These are phyloP conservation scores for Plantago lanceolata DNA, from an alignment of 305 asterid genomes.

Conservation along the genomic window DNA sequence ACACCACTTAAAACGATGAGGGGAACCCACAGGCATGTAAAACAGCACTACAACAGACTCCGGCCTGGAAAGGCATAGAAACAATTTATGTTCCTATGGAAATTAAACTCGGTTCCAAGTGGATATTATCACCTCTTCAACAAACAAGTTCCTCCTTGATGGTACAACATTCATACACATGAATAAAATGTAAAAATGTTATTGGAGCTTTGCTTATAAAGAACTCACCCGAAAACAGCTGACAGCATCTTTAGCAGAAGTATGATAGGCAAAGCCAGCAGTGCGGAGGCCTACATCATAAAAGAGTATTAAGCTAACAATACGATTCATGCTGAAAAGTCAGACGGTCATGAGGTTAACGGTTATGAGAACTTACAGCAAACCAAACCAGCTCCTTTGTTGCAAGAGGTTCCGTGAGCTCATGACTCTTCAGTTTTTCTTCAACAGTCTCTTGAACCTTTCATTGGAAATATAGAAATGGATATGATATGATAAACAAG, in stretches of 20 bases:
- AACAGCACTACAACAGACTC: too few species aligned
- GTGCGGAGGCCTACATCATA: slow-evolving; percentile 72
- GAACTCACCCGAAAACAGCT: slow-evolving; percentile 62
- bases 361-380: slow-evolving; percentile 30
- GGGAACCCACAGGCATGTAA: too few species aligned
- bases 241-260: slow-evolving; percentile 51
- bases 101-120: too few species aligned
- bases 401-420: slow-evolving; percentile 45
- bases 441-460: slow-evolving; percentile 46
- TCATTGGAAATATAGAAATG: slow-evolving; percentile 3
- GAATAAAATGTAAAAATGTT: not conserved
- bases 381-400: slow-evolving; percentile 59
- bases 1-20: too few species aligned
- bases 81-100: too few species aligned
- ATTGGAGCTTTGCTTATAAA: slow-evolving; percentile 8
- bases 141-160: not conserved
- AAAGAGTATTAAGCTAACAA: slow-evolving; percentile 19
- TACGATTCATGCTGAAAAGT: slow-evolving; percentile 4
- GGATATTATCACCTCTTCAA: too few species aligned
- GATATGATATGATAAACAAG: slow-evolving; percentile 15
- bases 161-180: not conserved
- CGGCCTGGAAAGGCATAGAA: too few species aligned
- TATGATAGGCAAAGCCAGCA: slow-evolving; percentile 75
- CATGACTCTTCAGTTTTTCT: slow-evolving; percentile 46
- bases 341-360: slow-evolving; percentile 3